phyloP scores from a whole-genome alignment of 257 asterid genomes.

The Scutellaria barbata region DNA sequence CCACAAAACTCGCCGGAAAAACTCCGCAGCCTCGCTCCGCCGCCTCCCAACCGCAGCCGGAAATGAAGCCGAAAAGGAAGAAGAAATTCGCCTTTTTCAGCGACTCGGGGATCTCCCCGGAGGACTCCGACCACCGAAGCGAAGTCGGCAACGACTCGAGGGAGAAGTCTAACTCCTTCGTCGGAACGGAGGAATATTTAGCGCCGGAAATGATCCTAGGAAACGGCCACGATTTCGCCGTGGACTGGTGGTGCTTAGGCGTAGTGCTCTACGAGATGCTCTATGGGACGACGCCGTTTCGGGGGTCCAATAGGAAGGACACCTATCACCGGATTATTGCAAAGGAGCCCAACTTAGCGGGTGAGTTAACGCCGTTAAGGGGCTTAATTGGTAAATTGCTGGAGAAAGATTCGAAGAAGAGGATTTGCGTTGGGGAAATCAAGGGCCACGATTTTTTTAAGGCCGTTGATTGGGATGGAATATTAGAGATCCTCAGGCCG shows the following conservation, averaged over 20 bases:
- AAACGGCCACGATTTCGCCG: conserved; percentile 84
- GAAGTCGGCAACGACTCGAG: conserved; percentile 38
- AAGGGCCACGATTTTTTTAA: conserved; percentile 63
- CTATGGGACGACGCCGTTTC: conserved; percentile 79
- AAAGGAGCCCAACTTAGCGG: conserved; percentile 57
- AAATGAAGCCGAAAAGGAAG: conserved; percentile 38
- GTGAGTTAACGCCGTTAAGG: conserved; percentile 77
- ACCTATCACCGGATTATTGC: conserved; percentile 59
- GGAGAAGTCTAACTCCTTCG: conserved; percentile 79
- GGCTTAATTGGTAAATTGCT: conserved; percentile 68
- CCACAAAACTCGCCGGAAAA: conserved; percentile 58
- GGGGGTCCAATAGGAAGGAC: conserved; percentile 66
- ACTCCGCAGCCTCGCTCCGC: conserved; percentile 42
- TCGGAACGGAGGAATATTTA: conserved; percentile 87
- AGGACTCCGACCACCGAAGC: conserved; percentile 45
- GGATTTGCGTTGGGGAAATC: conserved; percentile 54
- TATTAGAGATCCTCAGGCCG: conserved; percentile 64
- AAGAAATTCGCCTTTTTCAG: conserved; percentile 35
- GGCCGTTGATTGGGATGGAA: conserved; percentile 65
- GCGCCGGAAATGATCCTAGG: conserved; percentile 85
- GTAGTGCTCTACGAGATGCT: conserved; percentile 81
- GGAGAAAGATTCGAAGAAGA: conserved; percentile 63
- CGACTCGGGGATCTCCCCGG: conserved; percentile 50
- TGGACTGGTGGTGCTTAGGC: conserved; percentile 94
- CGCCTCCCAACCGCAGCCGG: conserved; percentile 31